Conservation (phyloP, 2,329 filamentous ascomycete species). For the Elsinoe fawcettii region DNA sequence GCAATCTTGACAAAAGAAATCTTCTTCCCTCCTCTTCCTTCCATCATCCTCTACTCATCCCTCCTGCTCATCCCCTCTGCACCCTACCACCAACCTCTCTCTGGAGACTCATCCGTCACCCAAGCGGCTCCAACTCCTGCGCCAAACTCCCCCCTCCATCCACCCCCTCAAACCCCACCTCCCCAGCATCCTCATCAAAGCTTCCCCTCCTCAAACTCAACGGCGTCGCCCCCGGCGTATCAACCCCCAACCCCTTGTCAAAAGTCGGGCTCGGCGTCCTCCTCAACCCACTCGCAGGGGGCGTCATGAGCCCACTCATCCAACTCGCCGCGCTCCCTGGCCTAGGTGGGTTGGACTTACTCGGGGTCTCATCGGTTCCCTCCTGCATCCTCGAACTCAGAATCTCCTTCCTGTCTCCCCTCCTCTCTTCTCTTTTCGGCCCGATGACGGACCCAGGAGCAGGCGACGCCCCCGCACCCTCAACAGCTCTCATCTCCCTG, state of each 20-base stretch:
- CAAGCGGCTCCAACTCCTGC: slow-evolving; percentile 10
- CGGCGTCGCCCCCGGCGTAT: slow-evolving; percentile 11
- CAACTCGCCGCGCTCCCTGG: slow-evolving; percentile 50
- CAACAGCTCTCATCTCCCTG: background rate
- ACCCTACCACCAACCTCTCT: background rate
- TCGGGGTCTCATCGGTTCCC: slow-evolving; percentile 27
- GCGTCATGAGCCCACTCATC: slow-evolving; percentile 76
- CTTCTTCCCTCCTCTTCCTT: slow-evolving; percentile 1
- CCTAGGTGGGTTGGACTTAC: slow-evolving; percentile 53
- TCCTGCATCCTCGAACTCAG: background rate
- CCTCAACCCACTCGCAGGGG: slow-evolving; percentile 68
- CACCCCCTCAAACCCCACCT: slow-evolving; percentile 5
- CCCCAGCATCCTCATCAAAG: slow-evolving; percentile 15
- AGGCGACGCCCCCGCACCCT: background rate
- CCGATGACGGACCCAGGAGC: slow-evolving; percentile 21
- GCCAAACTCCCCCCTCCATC: slow-evolving; percentile 2
- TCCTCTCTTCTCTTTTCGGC: slow-evolving; percentile 24
- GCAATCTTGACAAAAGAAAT: slow-evolving; percentile 16
- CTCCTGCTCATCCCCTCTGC: background rate
- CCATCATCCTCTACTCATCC: background rate
- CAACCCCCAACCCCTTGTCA: slow-evolving; percentile 16
- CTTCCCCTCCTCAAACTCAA: slow-evolving; percentile 11
- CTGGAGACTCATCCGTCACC: background rate
- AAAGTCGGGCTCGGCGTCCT: slow-evolving; percentile 45
- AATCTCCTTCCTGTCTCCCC: too few relatives aligned